Evolutionary conservation across 1,284 basidiomycete genomes (phyloP).

Genomic region (Cryptococcus sp.): DNA sequence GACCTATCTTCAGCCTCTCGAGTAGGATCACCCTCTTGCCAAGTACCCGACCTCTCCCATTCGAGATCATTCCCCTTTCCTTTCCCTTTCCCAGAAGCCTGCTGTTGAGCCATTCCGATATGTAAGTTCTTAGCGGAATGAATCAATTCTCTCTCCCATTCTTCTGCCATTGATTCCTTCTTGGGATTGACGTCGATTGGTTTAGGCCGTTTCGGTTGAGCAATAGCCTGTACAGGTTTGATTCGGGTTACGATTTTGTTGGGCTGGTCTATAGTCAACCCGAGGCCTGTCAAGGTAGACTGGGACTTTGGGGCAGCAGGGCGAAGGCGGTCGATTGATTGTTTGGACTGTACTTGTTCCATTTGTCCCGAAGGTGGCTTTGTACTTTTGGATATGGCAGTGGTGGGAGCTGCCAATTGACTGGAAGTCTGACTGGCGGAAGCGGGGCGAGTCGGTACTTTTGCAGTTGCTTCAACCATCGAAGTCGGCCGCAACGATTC

Average conservation of each 20-base stretch:
- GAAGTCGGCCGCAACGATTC: neutral
- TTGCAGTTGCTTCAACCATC: neutral
- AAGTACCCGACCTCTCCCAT: conserved; percentile 29
- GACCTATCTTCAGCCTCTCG: conserved; percentile 25
- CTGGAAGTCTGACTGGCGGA: too few relatives aligned
- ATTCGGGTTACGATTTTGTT: too few relatives aligned
- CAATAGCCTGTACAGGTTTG: neutral
- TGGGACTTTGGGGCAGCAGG: neutral
- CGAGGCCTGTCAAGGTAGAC: neutral
- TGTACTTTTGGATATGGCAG: neutral
- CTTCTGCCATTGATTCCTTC: neutral
- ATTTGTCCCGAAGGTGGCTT: neutral
- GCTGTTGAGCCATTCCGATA: neutral
- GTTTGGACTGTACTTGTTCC: neutral
- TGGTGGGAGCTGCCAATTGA: neutral
- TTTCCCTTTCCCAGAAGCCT: conserved; percentile 3
- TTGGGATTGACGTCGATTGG: neutral
- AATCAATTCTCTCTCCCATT: neutral
- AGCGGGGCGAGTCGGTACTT: too few relatives aligned
- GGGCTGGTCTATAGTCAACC: neutral
- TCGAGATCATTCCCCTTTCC: conserved; percentile 9
- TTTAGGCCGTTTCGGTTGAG: neutral
- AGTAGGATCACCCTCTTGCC: conserved; percentile 18
- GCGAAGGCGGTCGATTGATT: neutral
- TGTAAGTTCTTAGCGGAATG: neutral